Percentiles rank a stretch among this genome's conserved stretches.
phyloP scores from a whole-genome alignment of 2,329 filamentous ascomycete genomes.

The Hypoxylon sp. region DNA sequence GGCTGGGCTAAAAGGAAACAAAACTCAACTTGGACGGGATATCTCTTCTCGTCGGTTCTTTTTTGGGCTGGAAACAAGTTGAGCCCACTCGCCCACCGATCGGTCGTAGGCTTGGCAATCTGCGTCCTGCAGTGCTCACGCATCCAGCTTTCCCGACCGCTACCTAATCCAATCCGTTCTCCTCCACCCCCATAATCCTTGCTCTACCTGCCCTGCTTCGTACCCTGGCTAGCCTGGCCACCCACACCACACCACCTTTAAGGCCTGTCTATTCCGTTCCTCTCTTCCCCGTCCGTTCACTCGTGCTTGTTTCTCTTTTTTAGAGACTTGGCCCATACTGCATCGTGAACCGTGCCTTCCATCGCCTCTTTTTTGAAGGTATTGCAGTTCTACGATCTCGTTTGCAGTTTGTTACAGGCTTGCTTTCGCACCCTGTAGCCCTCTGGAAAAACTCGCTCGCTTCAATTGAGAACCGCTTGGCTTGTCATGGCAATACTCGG shows the following conservation, averaged over 20 bases:
- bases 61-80: slow-evolving; percentile 13
- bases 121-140: slow-evolving; percentile 39
- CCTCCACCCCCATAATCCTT: slow-evolving; percentile 41
- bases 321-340: slow-evolving; percentile 37
- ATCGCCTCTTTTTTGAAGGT: slow-evolving; percentile 41
- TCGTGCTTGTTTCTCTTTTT: slow-evolving; percentile 39
- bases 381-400: slow-evolving; percentile 32
- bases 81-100: slow-evolving; percentile 38
- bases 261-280: slow-evolving; percentile 41
- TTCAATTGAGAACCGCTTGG: slow-evolving; percentile 33
- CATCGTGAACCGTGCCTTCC: slow-evolving; percentile 43
- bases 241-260: slow-evolving; percentile 43
- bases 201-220: slow-evolving; percentile 27
- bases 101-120: slow-evolving; percentile 46
- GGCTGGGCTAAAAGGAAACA: slow-evolving; percentile 23
- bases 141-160: slow-evolving; percentile 40
- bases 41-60: slow-evolving; percentile 6
- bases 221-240: slow-evolving; percentile 24
- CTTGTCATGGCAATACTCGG: slow-evolving; percentile 44
- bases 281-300: slow-evolving; percentile 29
- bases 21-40: slow-evolving; percentile 11
- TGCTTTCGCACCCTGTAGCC: slow-evolving; percentile 27
- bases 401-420: slow-evolving; percentile 26
- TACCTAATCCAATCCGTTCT: slow-evolving; percentile 36
- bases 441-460: slow-evolving; percentile 14